These are phyloP conservation scores for Blastobotrys proliferans DNA, from an alignment of 1,139 yeast species.

Conservation along the genomic window DNA sequence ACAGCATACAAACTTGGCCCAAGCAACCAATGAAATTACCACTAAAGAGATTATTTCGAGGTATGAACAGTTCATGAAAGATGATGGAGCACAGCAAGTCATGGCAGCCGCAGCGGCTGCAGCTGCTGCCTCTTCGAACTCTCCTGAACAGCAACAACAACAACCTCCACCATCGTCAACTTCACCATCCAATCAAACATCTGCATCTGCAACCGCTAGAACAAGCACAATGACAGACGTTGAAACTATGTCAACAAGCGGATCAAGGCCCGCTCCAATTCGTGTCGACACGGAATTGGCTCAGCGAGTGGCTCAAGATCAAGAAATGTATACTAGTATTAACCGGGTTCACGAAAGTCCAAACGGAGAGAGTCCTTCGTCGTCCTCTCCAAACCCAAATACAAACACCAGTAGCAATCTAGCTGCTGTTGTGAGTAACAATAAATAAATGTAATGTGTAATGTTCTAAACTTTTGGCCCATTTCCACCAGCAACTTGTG, in stretches of 20 bases:
- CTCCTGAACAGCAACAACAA: background rate
- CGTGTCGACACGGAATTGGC: conserved; percentile 20
- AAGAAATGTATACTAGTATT: conserved; percentile 17
- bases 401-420: background rate
- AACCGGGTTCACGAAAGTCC: conserved; percentile 14
- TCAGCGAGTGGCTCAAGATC: conserved; percentile 19
- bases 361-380: conserved; percentile 6
- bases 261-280: conserved; percentile 20
- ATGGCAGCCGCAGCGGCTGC: conserved; percentile 12
- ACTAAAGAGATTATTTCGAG: conserved; percentile 32
- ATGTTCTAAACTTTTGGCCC: background rate
- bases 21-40: conserved; percentile 24
- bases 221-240: conserved; percentile 15
- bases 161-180: background rate
- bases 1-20: conserved; percentile 28
- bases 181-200: background rate
- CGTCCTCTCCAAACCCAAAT: conserved; percentile 1
- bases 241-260: conserved; percentile 17
- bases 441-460: background rate
- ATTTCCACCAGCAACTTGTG: conserved; percentile 28
- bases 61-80: conserved; percentile 25
- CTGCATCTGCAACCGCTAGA: conserved; percentile 12
- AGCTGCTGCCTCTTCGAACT: background rate
- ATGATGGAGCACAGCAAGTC: conserved; percentile 14
- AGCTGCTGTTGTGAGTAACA: background rate